Base-by-base conservation (phyloP, 2,329 filamentous ascomycete species). In the Trichoderma cornu-damae region DNA sequence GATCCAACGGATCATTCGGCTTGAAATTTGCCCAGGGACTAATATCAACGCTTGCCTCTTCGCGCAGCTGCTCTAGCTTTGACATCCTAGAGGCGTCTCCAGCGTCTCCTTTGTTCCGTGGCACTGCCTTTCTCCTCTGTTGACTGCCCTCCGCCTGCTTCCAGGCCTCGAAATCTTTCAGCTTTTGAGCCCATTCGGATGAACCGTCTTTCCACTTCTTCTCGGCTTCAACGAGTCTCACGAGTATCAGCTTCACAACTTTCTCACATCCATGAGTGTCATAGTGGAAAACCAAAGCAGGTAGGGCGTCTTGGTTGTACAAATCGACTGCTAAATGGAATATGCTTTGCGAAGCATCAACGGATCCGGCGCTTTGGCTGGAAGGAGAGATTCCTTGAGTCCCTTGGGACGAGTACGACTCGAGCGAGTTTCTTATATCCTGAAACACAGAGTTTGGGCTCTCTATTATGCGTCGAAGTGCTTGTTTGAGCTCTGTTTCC, bases 271-370 rank as follows among this genome's bases (percentile, higher is more conserved):
- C 70, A 1, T 70, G 69, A 47, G 87, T 82, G 61, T 91, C 86
- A 63, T 89, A 93, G 66, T 89, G 89, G 75, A 93, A 93, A 1
- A 91, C 69, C 11, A 93, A 83, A 0, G 86, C 88, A 0, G 88
- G 89, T 1, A 93, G 75, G 0, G 85, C 86, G 56, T 82, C 79
- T 57, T 84, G 80, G 14, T 76, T 73, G 48, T 89, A 80, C 1
- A 91, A 75, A 30, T 84, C 78, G 14, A 73, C 77, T 0, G 87
- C 73, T 28, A 89, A 70, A 1, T 83, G 78, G 16, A 88, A 73
- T 16, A 59, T 35, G 20, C 22, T 46, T 14, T 37, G 18, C 16
- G 34, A 12, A 16, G 35, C 40, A 9, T 16, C 11, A 40, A 18
- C 8, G 8, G 6, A 5, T 7, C 16, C 6, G 3, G 14, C 9